Conservation (phyloP, 208 protist genomes). For the Jaenimonas drosophilae region DNA sequence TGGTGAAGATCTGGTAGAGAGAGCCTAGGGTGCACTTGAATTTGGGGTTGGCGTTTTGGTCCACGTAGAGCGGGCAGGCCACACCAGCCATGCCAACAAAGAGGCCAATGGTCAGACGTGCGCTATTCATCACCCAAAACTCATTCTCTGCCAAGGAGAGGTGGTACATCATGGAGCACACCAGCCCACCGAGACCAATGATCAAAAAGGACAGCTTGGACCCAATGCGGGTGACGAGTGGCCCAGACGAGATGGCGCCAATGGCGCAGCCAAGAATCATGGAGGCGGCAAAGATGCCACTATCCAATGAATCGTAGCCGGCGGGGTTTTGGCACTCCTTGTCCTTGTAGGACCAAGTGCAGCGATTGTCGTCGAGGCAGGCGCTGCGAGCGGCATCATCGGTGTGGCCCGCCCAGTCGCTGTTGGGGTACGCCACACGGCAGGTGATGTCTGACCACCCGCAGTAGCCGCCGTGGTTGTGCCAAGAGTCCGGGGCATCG, state of each 20-base stretch:
- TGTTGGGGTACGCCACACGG: neutral
- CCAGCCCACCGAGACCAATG: slow-evolving; percentile 6
- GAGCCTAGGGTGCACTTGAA: slow-evolving; percentile 13
- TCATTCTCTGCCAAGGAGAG: slow-evolving; percentile 26
- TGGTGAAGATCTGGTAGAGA: slow-evolving; percentile 21
- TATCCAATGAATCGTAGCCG: slow-evolving; percentile 11
- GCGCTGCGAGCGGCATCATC: neutral
- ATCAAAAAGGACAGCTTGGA: slow-evolving; percentile 14
- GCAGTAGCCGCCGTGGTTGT: slow-evolving; percentile 1
- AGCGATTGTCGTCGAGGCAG: slow-evolving; percentile 8
- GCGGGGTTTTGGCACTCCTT: slow-evolving; percentile 5
- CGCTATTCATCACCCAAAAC: slow-evolving; percentile 18
- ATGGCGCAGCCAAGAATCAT: slow-evolving; percentile 22
- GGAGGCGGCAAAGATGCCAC: slow-evolving; percentile 15
- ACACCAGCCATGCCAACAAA: slow-evolving; percentile 12
- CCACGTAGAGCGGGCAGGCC: slow-evolving; percentile 18
- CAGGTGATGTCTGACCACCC: slow-evolving; percentile 7
- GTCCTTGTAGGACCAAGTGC: slow-evolving; percentile 7
- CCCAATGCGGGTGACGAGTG: slow-evolving; percentile 7
- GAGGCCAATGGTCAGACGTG: slow-evolving; percentile 19
- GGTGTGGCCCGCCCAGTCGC: neutral
- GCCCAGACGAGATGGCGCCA: slow-evolving; percentile 10
- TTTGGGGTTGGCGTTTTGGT: slow-evolving; percentile 8
- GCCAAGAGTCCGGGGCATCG: neutral
- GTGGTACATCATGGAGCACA: slow-evolving; percentile 7